Conservation (phyloP, 805 yeast species). For the Blastobotrys attinorum region DNA sequence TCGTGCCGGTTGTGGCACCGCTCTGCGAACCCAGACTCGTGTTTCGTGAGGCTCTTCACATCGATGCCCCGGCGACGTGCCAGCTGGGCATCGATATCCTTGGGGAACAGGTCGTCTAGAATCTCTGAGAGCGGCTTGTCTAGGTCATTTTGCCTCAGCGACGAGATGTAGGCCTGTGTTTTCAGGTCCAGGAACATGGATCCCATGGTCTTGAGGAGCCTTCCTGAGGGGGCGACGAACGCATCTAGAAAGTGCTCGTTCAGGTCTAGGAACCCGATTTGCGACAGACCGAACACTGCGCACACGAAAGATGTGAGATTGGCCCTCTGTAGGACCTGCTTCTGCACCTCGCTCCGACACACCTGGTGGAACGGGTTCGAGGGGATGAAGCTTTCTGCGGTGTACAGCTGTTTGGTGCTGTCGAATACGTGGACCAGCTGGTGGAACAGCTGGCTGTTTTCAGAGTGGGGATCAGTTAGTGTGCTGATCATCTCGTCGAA, state of each 20-base stretch:
- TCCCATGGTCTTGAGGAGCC: conserved; percentile 73
- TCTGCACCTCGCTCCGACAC: conserved; percentile 29
- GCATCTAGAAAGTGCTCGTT: conserved; percentile 80
- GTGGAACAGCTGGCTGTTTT: conserved; percentile 50
- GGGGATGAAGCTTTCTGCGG: conserved; percentile 63
- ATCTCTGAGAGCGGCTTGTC: conserved; percentile 47
- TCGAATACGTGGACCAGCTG: conserved; percentile 70
- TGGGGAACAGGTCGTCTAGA: conserved; percentile 69
- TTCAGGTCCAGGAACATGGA: conserved; percentile 76
- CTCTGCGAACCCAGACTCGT: conserved; percentile 70
- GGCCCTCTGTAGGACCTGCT: conserved; percentile 65
- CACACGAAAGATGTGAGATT: conserved; percentile 81
- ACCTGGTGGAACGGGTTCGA: conserved; percentile 44
- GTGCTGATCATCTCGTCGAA: conserved; percentile 67
- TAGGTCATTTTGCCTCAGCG: conserved; percentile 54
- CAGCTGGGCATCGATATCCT: conserved; percentile 41
- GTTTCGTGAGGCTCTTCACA: conserved; percentile 39
- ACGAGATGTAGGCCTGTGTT: conserved; percentile 92
- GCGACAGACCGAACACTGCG: conserved; percentile 78
- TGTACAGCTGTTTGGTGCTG: conserved; percentile 61
- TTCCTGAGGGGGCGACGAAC: conserved; percentile 66
- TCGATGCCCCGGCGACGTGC: not conserved
- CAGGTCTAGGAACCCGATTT: conserved; percentile 79
- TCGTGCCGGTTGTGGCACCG: conserved; percentile 68
- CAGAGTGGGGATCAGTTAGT: conserved; percentile 58